Evolutionary conservation across 148 eudicot species (phyloP), one percentile per base, ranked within the genome.

Genomic region (Euryodendron excelsum): DNA sequence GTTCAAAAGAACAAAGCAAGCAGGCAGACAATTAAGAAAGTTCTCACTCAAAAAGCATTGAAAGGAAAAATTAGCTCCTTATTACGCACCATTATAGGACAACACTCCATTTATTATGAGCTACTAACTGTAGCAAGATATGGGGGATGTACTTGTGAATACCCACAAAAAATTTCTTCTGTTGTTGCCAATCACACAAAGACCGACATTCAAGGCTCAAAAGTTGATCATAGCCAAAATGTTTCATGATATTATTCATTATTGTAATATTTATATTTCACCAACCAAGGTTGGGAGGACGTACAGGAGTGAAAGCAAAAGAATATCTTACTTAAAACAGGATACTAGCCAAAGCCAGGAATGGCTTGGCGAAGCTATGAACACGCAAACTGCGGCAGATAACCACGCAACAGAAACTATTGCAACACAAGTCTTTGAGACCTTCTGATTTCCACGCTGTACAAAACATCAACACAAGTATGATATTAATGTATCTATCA

Each of bases 341-440:
- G 91, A 72, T 76, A 89, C 74, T 56, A 94, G 87, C 97, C 94
- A 94, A 62, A 92, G 83, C 97, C 97, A 94, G 56, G 91, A 87
- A 75, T 91, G 96, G 3, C 73, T 76, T 37, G 88, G 91, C 63
- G 88, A 18, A 27, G 90, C 94, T 61, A 92, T 60, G 69, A 87
- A 83, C 27, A 90, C 88, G 76, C 96, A 94, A 82, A 85, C 74
- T 27, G 87, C 88, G 52, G 86, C 92, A 33, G 90, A 77, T 66
- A 87, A 53, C 98, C 95, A 94, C 27, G 86, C 88, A 52, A 25
- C 88, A 18, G 87, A 55, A 76, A 84, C 88, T 58, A 94, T 94
- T 59, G 58, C 87, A 3, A 87, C 80, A 62, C 91, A 70, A 62
- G 64, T 65, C 85, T 87, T 91, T n/a, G 98, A 92, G 60, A 94